A percentile compares a stretch with the other conserved stretches of the same genome.
These are phyloP conservation scores for Mycena pura DNA, from an alignment of 768 basidiomycete genomes.

Conservation along the genomic window DNA sequence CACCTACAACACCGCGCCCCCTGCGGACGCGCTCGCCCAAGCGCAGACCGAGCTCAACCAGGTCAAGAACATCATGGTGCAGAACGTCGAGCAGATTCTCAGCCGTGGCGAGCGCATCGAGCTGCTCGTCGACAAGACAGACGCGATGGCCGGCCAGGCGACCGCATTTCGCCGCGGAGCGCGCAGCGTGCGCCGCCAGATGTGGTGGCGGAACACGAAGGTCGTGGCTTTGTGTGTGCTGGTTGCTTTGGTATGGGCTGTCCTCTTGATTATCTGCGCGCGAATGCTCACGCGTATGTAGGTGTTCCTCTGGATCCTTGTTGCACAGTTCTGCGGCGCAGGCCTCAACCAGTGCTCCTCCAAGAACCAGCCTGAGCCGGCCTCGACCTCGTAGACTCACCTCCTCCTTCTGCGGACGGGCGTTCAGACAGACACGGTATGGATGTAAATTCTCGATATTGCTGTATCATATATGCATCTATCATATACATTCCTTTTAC, in stretches of 20 bases:
- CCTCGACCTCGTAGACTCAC: background rate
- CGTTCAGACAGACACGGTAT: conserved; percentile 8
- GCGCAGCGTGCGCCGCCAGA: conserved; percentile 77
- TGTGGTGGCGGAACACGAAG: conserved; percentile 90
- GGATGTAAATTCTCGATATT: conserved; percentile 2
- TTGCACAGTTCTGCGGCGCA: conserved; percentile 91
- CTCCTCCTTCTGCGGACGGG: too few species aligned
- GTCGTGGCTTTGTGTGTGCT: conserved; percentile 69
- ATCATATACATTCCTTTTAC: conserved; percentile 4
- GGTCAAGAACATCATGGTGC: conserved; percentile 97
- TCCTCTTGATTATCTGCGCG: background rate
- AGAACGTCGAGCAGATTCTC: conserved; percentile 97
- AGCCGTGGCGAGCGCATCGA: conserved; percentile 95
- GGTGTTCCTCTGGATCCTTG: conserved; percentile 81
- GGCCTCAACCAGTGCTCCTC: conserved; percentile 71
- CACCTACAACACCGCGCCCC: conserved; percentile 88
- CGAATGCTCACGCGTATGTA: conserved; percentile 34
- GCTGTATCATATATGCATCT: conserved; percentile 18
- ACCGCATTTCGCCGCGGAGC: conserved; percentile 93
- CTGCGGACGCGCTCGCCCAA: conserved; percentile 85
- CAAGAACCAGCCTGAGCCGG: conserved; percentile 15
- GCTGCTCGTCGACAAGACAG: conserved; percentile 95
- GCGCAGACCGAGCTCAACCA: conserved; percentile 89
- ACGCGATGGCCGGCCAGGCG: conserved; percentile 92
- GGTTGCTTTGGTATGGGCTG: conserved; percentile 69